A percentile compares a stretch with the other conserved stretches of the same genome.
phyloP scores from a whole-genome alignment of 495 filamentous ascomycete species.

The Penicillium egyptiacum region DNA sequence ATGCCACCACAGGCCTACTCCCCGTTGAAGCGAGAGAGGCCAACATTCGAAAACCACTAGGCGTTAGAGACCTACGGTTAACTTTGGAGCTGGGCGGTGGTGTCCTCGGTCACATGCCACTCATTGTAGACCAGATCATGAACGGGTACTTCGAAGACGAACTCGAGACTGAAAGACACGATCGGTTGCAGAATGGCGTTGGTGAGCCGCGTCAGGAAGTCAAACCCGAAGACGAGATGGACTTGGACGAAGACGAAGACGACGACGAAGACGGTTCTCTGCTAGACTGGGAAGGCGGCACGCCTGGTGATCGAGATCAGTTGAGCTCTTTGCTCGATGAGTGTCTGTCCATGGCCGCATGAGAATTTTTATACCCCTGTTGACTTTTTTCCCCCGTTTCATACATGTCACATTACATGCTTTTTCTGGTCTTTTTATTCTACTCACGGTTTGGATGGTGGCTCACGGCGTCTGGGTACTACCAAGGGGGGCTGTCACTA shows the following conservation, averaged over 20 bases:
- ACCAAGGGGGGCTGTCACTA: constrained; percentile 11
- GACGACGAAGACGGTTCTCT: constrained; percentile 30
- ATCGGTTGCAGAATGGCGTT: constrained; percentile 40
- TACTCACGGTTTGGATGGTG: constrained; percentile 24
- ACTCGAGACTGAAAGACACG: constrained; percentile 58
- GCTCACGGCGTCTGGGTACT: constrained; percentile 32
- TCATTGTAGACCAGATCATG: constrained; percentile 69
- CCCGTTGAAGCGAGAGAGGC: constrained; percentile 73
- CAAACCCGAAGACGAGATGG: constrained; percentile 57
- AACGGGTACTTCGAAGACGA: constrained; percentile 74
- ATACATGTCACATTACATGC: constrained; percentile 12
- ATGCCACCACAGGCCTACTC: constrained; percentile 61
- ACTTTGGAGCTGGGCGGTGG: constrained; percentile 72
- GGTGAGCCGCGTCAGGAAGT: constrained; percentile 36
- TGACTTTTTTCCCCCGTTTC: constrained; percentile 13
- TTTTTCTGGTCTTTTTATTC: constrained; percentile 15
- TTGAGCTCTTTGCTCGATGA: constrained; percentile 71
- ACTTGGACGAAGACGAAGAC: constrained; percentile 54
- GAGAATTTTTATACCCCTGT: constrained; percentile 24
- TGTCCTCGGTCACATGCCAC: constrained; percentile 72
- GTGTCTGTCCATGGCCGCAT: constrained; percentile 51
- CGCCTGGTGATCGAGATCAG: constrained; percentile 56
- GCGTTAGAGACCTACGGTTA: constrained; percentile 76
- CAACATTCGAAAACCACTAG: constrained; percentile 62
- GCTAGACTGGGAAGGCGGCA: constrained; percentile 74